Conservation (phyloP, 495 filamentous ascomycete genomes). For the Sphaerosporella brunnea region DNA sequence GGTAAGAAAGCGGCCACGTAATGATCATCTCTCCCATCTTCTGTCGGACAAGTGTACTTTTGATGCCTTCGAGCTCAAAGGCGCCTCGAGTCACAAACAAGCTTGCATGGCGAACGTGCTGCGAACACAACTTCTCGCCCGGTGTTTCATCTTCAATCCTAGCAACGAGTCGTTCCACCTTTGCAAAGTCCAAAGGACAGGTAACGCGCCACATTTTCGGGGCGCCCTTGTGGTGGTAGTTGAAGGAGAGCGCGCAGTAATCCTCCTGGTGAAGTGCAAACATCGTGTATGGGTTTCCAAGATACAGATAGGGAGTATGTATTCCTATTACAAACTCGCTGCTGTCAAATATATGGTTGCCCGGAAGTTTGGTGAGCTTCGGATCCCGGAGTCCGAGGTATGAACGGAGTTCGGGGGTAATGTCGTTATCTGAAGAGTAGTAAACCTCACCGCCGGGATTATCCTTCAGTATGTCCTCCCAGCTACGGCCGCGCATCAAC, state of each 20-base stretch:
- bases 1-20: conserved; percentile 25
- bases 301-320: conserved; percentile 24
- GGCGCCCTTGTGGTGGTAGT: conserved; percentile 23
- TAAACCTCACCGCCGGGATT: conserved; percentile 13
- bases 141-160: not conserved
- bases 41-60: conserved; percentile 19
- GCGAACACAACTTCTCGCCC: conserved; percentile 12
- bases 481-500: conserved; percentile 15
- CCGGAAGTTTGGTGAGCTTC: conserved; percentile 11
- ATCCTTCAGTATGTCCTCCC: conserved; percentile 13
- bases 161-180: conserved; percentile 16
- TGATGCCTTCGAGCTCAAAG: conserved; percentile 12
- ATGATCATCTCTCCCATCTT: conserved; percentile 19
- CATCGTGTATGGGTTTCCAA: conserved; percentile 20
- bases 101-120: conserved; percentile 21
- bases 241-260: conserved; percentile 23
- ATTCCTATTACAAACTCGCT: conserved; percentile 18
- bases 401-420: conserved; percentile 12
- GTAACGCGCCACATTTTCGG: conserved; percentile 23
- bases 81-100: conserved; percentile 16
- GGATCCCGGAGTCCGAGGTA: conserved; percentile 20
- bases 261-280: conserved; percentile 25
- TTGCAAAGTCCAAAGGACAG: conserved; percentile 15
- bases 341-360: conserved; percentile 16
- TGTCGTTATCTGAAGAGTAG: conserved; percentile 25